Evolutionary conservation across 129 eudicot genomes (phyloP), one percentile per base, ranked within the genome.

Genomic region (Mikania micrantha): DNA sequence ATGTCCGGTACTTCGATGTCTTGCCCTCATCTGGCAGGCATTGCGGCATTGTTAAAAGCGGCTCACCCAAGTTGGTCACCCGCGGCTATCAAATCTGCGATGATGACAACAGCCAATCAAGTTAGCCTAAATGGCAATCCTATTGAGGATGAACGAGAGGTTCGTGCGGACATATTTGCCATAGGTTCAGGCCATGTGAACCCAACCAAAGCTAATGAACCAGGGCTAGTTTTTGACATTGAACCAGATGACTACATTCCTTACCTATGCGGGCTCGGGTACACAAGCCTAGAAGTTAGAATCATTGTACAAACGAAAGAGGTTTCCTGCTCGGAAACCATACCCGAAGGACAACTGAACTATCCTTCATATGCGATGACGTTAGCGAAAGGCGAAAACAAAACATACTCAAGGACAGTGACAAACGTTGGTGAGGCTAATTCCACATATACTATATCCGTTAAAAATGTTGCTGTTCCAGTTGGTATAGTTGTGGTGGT

Each of bases 11-110:
- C 90, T 17, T 84, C 90, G 40, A 81, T 85, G 90, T 78, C 90
- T 16, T 85, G 90, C 70, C 90, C 90, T 7, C 90, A 85, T 78
- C 84, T 85, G 0, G 79, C 84, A 20, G 90, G 90, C 47, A 66
- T 85, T 22, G 90, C 78, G 6, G 83, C 90, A 6, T 76, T 85
- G 45, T 20, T 85, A 4, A 85, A 85, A 76, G 76, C 86, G 17
- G 12, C 70, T 5, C 86, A 85, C 32, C 86, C 82, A 0, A 40
- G 42, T 60, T 84, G 90, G 84, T 78, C 86, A 3, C 84, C 90
- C 0, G 82, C 86, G 2, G 78, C 86, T 13, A 84, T 84, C 34
- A 84, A 84, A 27, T 84, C 85, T 0, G 85, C 88, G 1, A 77
- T 77, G 17, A 84, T 84, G 83, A 85, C 86, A 7, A 77, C 85